phyloP scores from a whole-genome alignment of 148 eudicot genomes.

The Dianthus caryophyllus region DNA sequence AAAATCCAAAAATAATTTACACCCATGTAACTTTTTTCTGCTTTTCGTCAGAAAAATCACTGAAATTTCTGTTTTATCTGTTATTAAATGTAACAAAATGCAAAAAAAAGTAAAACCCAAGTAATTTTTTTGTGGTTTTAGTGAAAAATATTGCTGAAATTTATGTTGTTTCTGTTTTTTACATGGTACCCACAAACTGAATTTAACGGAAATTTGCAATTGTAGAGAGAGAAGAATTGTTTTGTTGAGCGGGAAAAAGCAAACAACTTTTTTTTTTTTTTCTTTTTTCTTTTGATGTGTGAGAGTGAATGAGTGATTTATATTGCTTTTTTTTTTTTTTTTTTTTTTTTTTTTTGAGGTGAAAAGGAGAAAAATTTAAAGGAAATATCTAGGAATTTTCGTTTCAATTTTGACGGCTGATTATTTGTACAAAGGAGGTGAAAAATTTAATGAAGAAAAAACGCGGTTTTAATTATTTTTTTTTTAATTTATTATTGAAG shows the following conservation, averaged over 20 bases:
- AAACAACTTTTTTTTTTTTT: background rate
- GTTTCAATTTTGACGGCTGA: conserved; percentile 30
- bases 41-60: background rate
- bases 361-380: conserved; percentile 30
- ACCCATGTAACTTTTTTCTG: background rate
- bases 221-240: background rate
- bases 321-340: background rate
- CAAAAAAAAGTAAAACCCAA: too few relatives aligned
- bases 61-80: background rate
- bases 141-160: background rate
- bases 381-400: conserved; percentile 44
- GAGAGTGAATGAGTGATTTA: conserved; percentile 7
- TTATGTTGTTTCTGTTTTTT: background rate
- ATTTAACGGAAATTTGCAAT: background rate
- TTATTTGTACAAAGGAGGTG: background rate
- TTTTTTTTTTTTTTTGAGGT: background rate
- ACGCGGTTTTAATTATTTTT: conserved; percentile 9
- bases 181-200: conserved; percentile 3
- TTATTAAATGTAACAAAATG: too few relatives aligned
- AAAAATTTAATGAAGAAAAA: background rate
- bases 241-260: conserved; percentile 20
- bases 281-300: background rate
- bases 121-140: background rate
- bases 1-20: background rate
- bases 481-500: background rate